Conservation (phyloP, 352 stramenopile genomes). For the Phytophthora constricta region DNA sequence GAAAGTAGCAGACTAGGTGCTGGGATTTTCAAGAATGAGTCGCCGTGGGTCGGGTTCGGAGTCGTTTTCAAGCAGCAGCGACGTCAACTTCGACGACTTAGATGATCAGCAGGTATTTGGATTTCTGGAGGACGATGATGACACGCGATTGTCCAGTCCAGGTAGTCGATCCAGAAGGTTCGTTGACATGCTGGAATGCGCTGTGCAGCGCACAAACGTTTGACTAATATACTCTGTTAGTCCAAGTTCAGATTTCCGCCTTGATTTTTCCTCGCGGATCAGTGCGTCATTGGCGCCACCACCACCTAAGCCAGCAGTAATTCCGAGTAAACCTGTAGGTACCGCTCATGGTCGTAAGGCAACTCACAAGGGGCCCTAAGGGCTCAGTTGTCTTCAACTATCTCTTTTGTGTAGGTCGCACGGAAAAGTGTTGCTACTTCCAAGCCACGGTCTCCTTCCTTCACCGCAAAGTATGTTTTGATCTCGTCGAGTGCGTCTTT, state of each 20-base stretch:
- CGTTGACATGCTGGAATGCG: not conserved
- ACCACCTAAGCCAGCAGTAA: slow-evolving; percentile 9
- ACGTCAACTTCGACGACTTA: slow-evolving; percentile 70
- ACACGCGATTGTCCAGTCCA: slow-evolving; percentile 16
- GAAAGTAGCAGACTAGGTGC: not conserved
- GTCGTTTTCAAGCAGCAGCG: slow-evolving; percentile 57
- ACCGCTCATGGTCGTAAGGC: not conserved
- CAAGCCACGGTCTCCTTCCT: slow-evolving; percentile 34
- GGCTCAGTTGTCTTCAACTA: not conserved
- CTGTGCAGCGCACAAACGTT: not conserved
- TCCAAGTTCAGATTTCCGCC: slow-evolving; percentile 53
- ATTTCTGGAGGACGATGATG: slow-evolving; percentile 54
- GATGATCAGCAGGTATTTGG: slow-evolving; percentile 66
- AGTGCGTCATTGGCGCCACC: slow-evolving; percentile 22
- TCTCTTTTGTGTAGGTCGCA: slow-evolving; percentile 12
- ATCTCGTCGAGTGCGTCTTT: not conserved
- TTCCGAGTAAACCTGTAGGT: slow-evolving; percentile 28
- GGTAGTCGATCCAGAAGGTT: slow-evolving; percentile 35
- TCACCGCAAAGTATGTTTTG: slow-evolving; percentile 25
- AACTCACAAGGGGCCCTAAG: too few species aligned
- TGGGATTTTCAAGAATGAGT: slow-evolving; percentile 18
- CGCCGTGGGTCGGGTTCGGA: slow-evolving; percentile 46
- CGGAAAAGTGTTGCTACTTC: slow-evolving; percentile 23
- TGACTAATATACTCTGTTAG: not conserved
- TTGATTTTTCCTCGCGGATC: slow-evolving; percentile 61